These are phyloP conservation scores for Lachancea kluyveri DNA, from an alignment of 805 yeast genomes.

Conservation along the genomic window DNA sequence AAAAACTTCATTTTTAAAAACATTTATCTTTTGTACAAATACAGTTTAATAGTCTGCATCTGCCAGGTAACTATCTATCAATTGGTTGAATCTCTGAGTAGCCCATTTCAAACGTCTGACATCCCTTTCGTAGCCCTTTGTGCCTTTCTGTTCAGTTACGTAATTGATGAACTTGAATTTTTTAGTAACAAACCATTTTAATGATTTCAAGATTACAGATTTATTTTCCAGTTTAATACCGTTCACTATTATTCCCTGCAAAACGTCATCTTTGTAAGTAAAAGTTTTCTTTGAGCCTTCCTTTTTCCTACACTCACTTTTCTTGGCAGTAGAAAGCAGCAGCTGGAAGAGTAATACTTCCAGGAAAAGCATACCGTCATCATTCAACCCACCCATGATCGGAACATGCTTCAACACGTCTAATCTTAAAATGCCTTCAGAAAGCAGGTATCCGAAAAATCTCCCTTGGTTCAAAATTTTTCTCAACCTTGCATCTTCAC, in stretches of 20 bases:
- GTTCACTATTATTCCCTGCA: conserved; percentile 19
- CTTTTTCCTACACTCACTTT: conserved; percentile 43
- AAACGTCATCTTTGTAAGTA: conserved; percentile 25
- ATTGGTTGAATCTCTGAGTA: conserved; percentile 9
- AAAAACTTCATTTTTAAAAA: not conserved
- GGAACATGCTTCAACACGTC: conserved; percentile 70
- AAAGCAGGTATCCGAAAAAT: conserved; percentile 69
- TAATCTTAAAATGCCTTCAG: conserved; percentile 67
- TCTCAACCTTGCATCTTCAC: conserved; percentile 52
- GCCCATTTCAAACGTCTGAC: conserved; percentile 30
- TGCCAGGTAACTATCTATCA: conserved; percentile 15
- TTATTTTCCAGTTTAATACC: conserved; percentile 24
- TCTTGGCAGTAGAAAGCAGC: conserved; percentile 57
- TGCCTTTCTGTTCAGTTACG: conserved; percentile 13
- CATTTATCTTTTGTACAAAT: conserved; percentile 2
- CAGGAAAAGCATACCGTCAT: conserved; percentile 59
- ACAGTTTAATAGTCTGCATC: conserved; percentile 8
- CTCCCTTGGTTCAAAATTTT: conserved; percentile 69
- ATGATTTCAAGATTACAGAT: conserved; percentile 28
- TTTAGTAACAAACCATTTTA: conserved; percentile 26
- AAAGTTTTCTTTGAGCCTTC: conserved; percentile 18
- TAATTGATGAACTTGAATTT: conserved; percentile 22
- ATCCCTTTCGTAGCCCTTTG: conserved; percentile 24
- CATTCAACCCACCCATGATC: conserved; percentile 55
- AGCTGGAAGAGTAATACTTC: conserved; percentile 69